These are phyloP conservation scores for Conringia planisiliqua DNA, from an alignment of 345 rosid genomes.

Conservation along the genomic window DNA sequence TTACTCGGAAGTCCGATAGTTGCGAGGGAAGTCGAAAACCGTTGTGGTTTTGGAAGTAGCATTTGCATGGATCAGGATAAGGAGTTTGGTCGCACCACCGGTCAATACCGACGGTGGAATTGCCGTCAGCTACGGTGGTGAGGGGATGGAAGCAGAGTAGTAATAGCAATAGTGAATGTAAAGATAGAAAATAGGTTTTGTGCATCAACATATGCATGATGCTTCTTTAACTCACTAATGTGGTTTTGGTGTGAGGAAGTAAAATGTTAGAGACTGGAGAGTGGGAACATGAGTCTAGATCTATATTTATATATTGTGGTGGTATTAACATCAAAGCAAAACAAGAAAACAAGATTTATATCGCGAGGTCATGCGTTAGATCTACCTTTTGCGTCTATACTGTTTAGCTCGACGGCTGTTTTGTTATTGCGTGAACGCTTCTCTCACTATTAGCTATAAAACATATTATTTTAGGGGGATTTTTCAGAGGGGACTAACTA, in stretches of 20 bases:
- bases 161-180: constrained; percentile 18
- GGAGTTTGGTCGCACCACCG: constrained; percentile 85
- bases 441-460: neutral
- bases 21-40: constrained; percentile 33
- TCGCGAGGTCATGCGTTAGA: constrained; percentile 3
- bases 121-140: constrained; percentile 10
- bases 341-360: constrained; percentile 4
- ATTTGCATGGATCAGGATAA: constrained; percentile 63
- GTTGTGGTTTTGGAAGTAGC: constrained; percentile 38
- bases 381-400: neutral
- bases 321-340: neutral
- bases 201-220: constrained; percentile 3
- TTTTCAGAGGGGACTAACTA: neutral
- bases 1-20: constrained; percentile 47
- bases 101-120: constrained; percentile 26
- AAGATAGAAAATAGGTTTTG: constrained; percentile 9
- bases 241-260: constrained; percentile 6
- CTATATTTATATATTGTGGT: constrained; percentile 7
- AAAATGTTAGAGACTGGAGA: constrained; percentile 15
- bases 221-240: constrained; percentile 1
- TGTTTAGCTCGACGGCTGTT: neutral
- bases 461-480: neutral
- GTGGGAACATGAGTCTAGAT: constrained; percentile 3
- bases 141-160: constrained; percentile 29
- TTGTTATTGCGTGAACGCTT: constrained; percentile 27